Evolutionary conservation across 2,329 filamentous ascomycete genomes (phyloP), one percentile per base, ranked within the genome.

Genomic region (Helicocarpus griseus): DNA sequence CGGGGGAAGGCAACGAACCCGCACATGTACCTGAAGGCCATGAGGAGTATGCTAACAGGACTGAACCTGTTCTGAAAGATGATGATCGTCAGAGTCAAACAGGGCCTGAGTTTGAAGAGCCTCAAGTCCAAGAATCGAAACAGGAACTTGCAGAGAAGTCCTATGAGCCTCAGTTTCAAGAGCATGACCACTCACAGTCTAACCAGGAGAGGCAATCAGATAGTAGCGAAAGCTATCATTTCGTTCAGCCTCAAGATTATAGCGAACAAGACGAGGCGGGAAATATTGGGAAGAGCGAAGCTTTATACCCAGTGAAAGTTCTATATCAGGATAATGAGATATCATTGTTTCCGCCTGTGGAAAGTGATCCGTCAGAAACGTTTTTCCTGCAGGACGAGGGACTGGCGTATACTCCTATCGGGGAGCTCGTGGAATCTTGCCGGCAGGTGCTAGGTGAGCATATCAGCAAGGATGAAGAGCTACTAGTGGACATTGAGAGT

Each of bases 331-430:
- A 73, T 13, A 70, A 69, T 47, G 75, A 79, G 50, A 79, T 82
- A 55, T 77, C 75, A 13, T 64, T 84, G 6, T 83, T 84, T 58
- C 78, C 79, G 33, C 78, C 77, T 2, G 68, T 69, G 21, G 73
- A 74, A 54, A 71, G 73, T 52, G 75, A 79, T 51, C 71, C 75
- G 28, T 73, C 77, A 5, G 73, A 78, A 55, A 74, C 73, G 1
- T 82, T 74, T 55, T 78, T 84, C 40, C 68, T 84, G 21, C 71
- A 77, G 56, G 76, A 84, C 58, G 71, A 76, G 55, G 70, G 70
- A 28, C 63, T 83, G 38, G 74, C 74, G n/a, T 72, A 75, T 55
- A 70, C 75, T 45, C 71, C 71, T 46, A 65, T 86, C 26, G 68
- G 68, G 49, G 72, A 76, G 49, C 69, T 86, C n/a, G 75, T 86